Evolutionary conservation across 352 stramenopile genomes (phyloP).

Genomic region (Globisporangium ultimum): DNA sequence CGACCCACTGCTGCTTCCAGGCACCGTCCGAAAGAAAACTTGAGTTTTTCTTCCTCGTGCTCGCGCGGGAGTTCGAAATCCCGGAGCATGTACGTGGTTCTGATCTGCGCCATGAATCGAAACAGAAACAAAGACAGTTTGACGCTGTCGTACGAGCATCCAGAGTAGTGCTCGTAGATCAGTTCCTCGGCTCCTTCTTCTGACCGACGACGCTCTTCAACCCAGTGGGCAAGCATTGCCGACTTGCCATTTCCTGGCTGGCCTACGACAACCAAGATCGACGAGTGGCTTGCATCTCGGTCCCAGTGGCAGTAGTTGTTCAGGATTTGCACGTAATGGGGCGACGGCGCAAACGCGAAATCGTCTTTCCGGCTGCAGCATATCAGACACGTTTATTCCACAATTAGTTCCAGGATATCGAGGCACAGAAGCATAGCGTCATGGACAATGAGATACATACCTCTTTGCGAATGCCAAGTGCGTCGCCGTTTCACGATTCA

Average conservation of each 20-base stretch:
- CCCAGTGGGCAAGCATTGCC: conserved; percentile 74
- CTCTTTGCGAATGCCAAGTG: conserved; percentile 71
- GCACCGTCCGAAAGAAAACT: conserved; percentile 77
- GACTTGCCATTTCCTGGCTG: conserved; percentile 73
- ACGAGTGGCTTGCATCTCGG: conserved; percentile 22
- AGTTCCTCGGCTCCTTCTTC: conserved; percentile 41
- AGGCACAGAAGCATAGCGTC: background rate
- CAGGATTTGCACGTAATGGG: conserved; percentile 61
- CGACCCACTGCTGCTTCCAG: conserved; percentile 63
- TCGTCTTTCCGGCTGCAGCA: conserved; percentile 53
- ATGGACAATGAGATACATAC: conserved; percentile 11
- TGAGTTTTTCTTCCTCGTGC: conserved; percentile 84
- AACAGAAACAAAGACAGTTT: conserved; percentile 83
- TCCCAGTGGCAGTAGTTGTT: conserved; percentile 68
- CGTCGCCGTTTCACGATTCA: conserved; percentile 69
- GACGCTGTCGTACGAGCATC: conserved; percentile 82
- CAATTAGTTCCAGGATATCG: too few relatives aligned
- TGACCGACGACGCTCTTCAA: conserved; percentile 33
- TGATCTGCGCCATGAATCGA: conserved; percentile 78
- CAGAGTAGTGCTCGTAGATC: conserved; percentile 80
- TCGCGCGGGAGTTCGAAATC: conserved; percentile 80
- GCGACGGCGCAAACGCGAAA: conserved; percentile 60
- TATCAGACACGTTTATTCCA: too few relatives aligned
- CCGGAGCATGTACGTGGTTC: conserved; percentile 58
- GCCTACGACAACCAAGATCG: conserved; percentile 59